These are phyloP conservation scores for Fusarium begoniae DNA, from an alignment of 2,329 filamentous ascomycete genomes.

Conservation along the genomic window DNA sequence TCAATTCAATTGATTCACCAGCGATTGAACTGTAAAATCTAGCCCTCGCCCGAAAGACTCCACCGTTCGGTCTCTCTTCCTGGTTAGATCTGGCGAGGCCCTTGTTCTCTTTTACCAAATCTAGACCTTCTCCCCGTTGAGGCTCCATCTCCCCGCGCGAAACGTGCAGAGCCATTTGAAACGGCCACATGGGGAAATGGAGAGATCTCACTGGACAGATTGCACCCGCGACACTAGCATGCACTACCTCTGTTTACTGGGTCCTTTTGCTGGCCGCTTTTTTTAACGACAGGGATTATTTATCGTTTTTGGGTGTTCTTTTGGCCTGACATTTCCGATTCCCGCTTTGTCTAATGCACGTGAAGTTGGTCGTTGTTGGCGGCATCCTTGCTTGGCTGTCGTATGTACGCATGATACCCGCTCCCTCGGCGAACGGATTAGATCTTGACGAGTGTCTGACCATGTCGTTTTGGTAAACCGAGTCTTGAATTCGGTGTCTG, in stretches of 20 bases:
- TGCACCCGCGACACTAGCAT: background rate
- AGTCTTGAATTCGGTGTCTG: background rate
- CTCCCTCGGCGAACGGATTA: background rate
- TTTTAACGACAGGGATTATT: background rate
- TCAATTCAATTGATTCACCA: background rate
- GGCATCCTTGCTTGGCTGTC: background rate
- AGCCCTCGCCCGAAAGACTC: background rate
- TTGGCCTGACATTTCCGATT: slow-evolving; percentile 4
- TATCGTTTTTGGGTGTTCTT: background rate
- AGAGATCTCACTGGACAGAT: slow-evolving; percentile 21
- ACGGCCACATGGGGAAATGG: slow-evolving; percentile 33
- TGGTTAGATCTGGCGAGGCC: slow-evolving; percentile 7
- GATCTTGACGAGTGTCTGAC: background rate
- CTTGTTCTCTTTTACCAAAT: background rate
- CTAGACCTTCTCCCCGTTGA: slow-evolving; percentile 7
- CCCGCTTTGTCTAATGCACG: background rate
- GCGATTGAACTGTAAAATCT: background rate
- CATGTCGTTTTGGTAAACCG: slow-evolving; percentile 6
- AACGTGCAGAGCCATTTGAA: slow-evolving; percentile 15
- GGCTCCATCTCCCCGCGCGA: slow-evolving; percentile 1
- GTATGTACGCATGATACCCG: background rate
- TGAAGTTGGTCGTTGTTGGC: background rate
- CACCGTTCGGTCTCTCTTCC: slow-evolving; percentile 29
- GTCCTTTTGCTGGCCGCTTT: background rate
- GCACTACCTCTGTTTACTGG: background rate